Evolutionary conservation across 352 stramenopile species (phyloP).

Genomic region (Phytophthora hibernalis): DNA sequence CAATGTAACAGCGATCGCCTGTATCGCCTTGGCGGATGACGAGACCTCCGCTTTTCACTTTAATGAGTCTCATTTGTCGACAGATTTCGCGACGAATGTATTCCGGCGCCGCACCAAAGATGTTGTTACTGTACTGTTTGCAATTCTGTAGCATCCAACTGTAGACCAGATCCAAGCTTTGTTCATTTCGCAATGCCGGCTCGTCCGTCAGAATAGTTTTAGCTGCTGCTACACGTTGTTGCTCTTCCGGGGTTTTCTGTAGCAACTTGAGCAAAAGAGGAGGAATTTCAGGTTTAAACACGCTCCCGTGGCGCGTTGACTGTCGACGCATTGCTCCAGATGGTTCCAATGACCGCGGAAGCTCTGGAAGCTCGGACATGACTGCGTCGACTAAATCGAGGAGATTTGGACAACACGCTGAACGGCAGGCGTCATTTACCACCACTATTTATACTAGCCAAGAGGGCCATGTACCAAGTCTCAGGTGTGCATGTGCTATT

Average conservation of each 20-base stretch:
- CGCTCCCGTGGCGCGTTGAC: constrained; percentile 25
- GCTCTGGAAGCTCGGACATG: constrained; percentile 40
- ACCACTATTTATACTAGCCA: too few species aligned
- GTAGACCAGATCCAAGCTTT: constrained; percentile 76
- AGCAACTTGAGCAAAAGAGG: constrained; percentile 65
- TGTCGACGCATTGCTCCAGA: constrained; percentile 24
- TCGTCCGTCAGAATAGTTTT: constrained; percentile 66
- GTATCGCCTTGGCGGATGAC: constrained; percentile 79
- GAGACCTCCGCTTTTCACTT: constrained; percentile 53
- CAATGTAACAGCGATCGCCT: constrained; percentile 80
- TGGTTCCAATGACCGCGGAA: constrained; percentile 18
- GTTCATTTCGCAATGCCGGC: constrained; percentile 59
- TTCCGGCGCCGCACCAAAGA: constrained; percentile 75
- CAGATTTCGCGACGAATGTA: constrained; percentile 85
- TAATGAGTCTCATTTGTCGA: constrained; percentile 77
- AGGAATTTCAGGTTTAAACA: constrained; percentile 46
- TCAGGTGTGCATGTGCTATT: too few species aligned
- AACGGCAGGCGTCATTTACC: too few species aligned
- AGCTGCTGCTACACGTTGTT: constrained; percentile 54
- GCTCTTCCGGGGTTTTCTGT: constrained; percentile 60
- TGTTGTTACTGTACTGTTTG: constrained; percentile 86
- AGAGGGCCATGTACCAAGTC: too few species aligned
- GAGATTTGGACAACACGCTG: neutral
- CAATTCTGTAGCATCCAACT: constrained; percentile 85
- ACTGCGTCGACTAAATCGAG: neutral